These are phyloP conservation scores for Crithidia acanthocephali DNA, from an alignment of 208 protist genomes.

Conservation along the genomic window DNA sequence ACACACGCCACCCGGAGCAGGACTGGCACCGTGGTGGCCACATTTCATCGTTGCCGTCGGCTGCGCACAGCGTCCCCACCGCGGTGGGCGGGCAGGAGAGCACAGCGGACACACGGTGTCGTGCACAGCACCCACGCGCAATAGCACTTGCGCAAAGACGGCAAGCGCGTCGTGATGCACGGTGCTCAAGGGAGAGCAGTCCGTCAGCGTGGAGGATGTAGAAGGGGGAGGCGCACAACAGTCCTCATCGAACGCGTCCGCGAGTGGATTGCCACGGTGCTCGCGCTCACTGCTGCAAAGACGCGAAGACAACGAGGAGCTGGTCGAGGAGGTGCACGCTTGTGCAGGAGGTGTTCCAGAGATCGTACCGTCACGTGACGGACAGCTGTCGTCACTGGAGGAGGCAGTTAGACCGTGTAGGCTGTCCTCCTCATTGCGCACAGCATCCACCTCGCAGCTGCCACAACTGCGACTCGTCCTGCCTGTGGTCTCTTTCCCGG, in stretches of 20 bases:
- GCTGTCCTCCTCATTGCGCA: neutral
- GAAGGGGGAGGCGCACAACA: no score
- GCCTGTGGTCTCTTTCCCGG: neutral
- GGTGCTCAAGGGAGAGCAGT: neutral
- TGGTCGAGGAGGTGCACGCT: neutral
- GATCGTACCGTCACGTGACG: neutral
- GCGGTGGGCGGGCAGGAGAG: constrained; percentile 12
- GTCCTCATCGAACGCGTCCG: no score
- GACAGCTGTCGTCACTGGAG: neutral
- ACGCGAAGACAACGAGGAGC: neutral
- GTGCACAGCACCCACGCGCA: constrained; percentile 3
- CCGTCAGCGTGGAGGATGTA: neutral
- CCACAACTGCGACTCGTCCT: no score
- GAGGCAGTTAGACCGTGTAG: neutral
- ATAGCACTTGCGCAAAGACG: constrained; percentile 1
- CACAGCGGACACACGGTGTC: constrained; percentile 19
- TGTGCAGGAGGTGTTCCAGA: neutral
- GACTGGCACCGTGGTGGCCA: no score
- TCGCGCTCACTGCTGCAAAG: neutral
- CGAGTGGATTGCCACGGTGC: neutral
- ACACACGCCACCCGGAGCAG: no score
- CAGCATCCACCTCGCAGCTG: neutral
- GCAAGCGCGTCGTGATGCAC: constrained; percentile 3
- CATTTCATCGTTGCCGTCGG: no score
- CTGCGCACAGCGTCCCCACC: constrained; percentile 11